Evolutionary conservation across 768 basidiomycete species (phyloP), one percentile per base, ranked within the genome.

Genomic region (Psilocybe sp.): DNA sequence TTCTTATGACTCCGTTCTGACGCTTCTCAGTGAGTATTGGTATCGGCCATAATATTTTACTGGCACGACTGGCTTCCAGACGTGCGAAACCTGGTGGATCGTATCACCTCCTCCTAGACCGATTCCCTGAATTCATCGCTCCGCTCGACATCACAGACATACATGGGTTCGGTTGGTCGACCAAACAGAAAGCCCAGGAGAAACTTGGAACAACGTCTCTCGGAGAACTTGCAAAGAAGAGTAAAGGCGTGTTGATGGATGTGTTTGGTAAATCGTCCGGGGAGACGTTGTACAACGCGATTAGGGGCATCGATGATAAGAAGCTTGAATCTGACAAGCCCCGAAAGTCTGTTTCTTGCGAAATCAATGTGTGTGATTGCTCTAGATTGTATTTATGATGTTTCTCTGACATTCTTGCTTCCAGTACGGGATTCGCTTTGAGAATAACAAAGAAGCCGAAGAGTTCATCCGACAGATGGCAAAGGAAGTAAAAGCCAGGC

Each of bases 401-500:
- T 4, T 12, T 39, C 37, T 11, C 23, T 42, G 12, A 19, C 42
- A 43, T 13, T 13, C 12, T 39, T 39, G 12, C 37, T 5, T 34
- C 13, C 48, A 97, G 94, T 99, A 98, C 64, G 97, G 93, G 0
- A 97, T 99, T 48, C 85, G 97, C 3, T 98, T 98, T 65, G 82
- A 88, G 59, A 82, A 82, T 49, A 76, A 84, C 49, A 84, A 84
- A 34, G 86, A 97, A 62, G 92, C 89, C 5, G 85, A 92, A 62
- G 67, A 71, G 2, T 97, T 96, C 59, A 69, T 97, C 6, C 73
- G 71, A 42, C 82, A 87, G 52, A 80, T 99, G 72, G 85, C 87
- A 0, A 76, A 72, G 28, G 92, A 95, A 64, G 87, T 96, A 2
- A 70, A 85, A 16, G 79, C 75, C 47, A 75, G 93, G 5, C 69